These are phyloP conservation scores for Esteya vermicola DNA, from an alignment of 2,329 filamentous ascomycete species.

Conservation along the genomic window DNA sequence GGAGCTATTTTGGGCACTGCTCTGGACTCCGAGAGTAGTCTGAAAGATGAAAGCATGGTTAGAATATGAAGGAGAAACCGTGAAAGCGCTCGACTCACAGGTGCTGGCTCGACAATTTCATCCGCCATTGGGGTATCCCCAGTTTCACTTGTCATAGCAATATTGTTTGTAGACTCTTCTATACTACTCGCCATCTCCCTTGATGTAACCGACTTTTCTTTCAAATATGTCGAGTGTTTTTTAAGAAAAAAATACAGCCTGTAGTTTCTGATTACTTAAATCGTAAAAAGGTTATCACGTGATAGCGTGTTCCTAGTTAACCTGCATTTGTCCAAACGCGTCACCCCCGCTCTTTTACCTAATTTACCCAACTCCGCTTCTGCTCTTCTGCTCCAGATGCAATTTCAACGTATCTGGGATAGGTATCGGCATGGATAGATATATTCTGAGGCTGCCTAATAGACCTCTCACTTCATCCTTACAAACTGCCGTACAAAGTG, in stretches of 20 bases:
- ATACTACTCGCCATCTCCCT: background rate
- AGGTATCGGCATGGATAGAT: background rate
- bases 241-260: no score
- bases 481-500: no score
- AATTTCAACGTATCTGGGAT: background rate
- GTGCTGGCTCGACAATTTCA: background rate
- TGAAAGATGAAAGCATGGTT: no score
- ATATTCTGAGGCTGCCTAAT: background rate
- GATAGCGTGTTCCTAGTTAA: background rate
- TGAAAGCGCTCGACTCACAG: background rate
- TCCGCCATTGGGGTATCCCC: background rate
- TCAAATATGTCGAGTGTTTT: no score
- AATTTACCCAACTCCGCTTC: background rate
- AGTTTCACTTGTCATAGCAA: background rate
- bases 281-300: no score
- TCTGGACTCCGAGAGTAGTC: background rate
- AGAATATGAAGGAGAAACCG: no score
- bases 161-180: background rate
- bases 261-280: no score
- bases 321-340: background rate
- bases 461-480: no score
- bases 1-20: conserved; percentile 5
- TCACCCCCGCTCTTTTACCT: background rate
- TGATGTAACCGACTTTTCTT: background rate
- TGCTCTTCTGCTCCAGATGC: background rate